Evolutionary conservation across 805 yeast species (phyloP), one percentile per base, ranked within the genome.

Genomic region (Ascoidea tarda): DNA sequence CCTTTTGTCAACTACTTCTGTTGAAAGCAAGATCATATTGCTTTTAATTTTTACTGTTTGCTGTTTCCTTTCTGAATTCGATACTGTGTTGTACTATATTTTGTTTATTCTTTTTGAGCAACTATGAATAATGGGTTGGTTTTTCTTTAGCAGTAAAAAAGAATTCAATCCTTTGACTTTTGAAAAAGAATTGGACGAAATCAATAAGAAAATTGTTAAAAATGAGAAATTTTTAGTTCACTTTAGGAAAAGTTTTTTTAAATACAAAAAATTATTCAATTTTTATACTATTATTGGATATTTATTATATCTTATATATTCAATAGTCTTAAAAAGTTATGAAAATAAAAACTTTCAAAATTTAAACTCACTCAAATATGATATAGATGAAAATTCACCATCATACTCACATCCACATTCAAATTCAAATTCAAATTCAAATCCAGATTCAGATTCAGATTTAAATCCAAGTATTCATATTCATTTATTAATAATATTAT

Each of bases 181-280:
- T 32, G 58, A 53, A 46, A 50, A 46, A 45, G 58, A 54, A 42
- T 50, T 54, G 8, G 58, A 69, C 12, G 53, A 53, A 31, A 47
- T 54, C 6, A 21, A 49, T 5, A 14, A 31, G n/a, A 46, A 49
- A n/a, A 51, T 51, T 10, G 44, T 31, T 6, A 21, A 12, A 46
- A 48, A 51, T 10, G 53, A 52, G 16, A 21, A 49, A 14, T 16
- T 46, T n/a, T n/a, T 54, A 6, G 54, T 51, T 28, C 16, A 31
- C 5, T 46, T 33, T 46, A 48, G 31, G 12, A 32, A 44, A 8
- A 10, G 6, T 12, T 51, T 49, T 16, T 12, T 53, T 6, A 46
- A 31, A 16, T 50, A 38, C 14, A 8, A 38, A 38, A 38, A 38
- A 38, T 38, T 38, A 38, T 10, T 38, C 14, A 38, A 38, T 38